Base-by-base conservation (phyloP, 1,284 basidiomycete species). In the Tilletia caries region DNA sequence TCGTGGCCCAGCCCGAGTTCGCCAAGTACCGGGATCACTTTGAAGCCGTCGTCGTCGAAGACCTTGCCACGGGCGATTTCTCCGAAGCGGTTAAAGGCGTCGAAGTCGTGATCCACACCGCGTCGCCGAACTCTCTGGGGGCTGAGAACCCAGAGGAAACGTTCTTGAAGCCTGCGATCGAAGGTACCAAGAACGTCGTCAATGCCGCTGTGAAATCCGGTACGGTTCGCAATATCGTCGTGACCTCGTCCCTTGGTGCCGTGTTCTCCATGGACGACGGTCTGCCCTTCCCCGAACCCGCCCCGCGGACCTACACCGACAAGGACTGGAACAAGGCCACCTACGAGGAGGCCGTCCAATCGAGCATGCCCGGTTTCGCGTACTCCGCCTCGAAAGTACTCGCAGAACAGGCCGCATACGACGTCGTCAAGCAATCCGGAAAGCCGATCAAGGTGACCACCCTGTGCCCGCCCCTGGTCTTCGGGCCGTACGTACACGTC, bases 31-130 rank as follows among this genome's bases (percentile, higher is more conserved):
- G 84, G 15, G 85, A 86, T 69, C 85, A 85, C 73, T 85, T 88
- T 73, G 86, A 87, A 72, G 79, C 86, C 77, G 86, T 86, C 41
- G 84, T 88, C 46, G 88, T 88, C 1, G 84, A 86, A 54, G 88
- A 89, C 78, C 87, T 89, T 76, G 86, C 85, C 15, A 82, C 87
- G 10, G 88, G 88, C n/a, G 88, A 88, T 2, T 91, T 91, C 73
- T 89, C 91, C 75, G 88, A 89, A 52, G 89, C 88, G 0, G 88
- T 91, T 43, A 88, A 88, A 78, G 89, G 85, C 1, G 87, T 91
- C 0, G 87, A 89, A 72, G 89, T 85, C 4, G 87, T 91, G 34
- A 85, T 84, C 41, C 88, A 89, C 80, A 87, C 85, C 3, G 88
- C 88, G 0, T 88, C 87, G 2, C 88, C 88, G 3, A 85, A 76